Evolutionary conservation across 768 basidiomycete species (phyloP).

Genomic region (Mycena floridula): DNA sequence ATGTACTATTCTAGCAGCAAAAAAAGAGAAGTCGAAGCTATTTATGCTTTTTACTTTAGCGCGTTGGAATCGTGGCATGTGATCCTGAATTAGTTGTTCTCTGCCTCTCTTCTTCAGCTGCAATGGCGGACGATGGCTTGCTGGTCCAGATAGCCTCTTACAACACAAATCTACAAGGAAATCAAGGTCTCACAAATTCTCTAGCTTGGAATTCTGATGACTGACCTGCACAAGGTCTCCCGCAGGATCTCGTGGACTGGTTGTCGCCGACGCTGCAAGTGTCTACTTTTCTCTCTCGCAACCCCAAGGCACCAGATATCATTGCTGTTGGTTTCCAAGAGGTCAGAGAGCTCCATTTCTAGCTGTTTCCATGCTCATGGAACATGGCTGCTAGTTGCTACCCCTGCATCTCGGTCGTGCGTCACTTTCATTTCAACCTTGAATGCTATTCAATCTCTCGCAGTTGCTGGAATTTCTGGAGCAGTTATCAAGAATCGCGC

Average conservation of each 20-base stretch:
- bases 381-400: no score
- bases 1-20: no score
- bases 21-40: no score
- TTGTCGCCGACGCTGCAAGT: slow-evolving; percentile 77
- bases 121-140: no score
- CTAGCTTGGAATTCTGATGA: no score
- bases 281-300: slow-evolving; percentile 60
- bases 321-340: slow-evolving; percentile 94
- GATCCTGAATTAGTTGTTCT: no score
- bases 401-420: slow-evolving; percentile 81
- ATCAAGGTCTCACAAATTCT: slow-evolving; percentile 2
- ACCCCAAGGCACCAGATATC: slow-evolving; percentile 70
- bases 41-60: no score
- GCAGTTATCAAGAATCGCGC: slow-evolving; percentile 64
- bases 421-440: slow-evolving; percentile 17
- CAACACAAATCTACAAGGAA: slow-evolving; percentile 85
- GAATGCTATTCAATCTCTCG: neutral
- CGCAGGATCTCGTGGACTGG: slow-evolving; percentile 91
- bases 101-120: no score
- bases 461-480: slow-evolving; percentile 76
- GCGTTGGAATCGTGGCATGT: no score
- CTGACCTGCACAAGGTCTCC: no score
- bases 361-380: no score
- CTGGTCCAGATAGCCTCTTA: slow-evolving; percentile 85
- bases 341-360: slow-evolving; percentile 78